Conservation (phyloP, 495 filamentous ascomycete species). For the Aspergillus olivimuriae region DNA sequence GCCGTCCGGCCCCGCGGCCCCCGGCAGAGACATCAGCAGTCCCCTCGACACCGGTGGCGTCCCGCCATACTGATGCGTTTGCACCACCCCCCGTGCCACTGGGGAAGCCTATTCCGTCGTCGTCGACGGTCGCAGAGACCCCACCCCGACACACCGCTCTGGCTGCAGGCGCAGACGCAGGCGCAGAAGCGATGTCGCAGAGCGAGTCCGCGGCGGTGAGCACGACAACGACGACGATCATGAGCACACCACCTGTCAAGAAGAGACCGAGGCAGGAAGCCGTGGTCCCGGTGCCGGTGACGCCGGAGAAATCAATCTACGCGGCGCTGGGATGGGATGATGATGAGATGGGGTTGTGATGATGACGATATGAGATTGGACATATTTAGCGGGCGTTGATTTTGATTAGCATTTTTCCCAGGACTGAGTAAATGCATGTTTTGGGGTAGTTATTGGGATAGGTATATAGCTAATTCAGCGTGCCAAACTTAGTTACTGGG, state of each 20-base stretch:
- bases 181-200: too few relatives aligned
- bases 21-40: slow-evolving; percentile 15
- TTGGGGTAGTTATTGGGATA: too few relatives aligned
- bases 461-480: not conserved
- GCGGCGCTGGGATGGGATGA: slow-evolving; percentile 74
- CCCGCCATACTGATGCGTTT: slow-evolving; percentile 17
- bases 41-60: slow-evolving; percentile 30
- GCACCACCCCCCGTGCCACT: not conserved
- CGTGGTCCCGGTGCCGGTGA: slow-evolving; percentile 21
- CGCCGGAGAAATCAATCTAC: slow-evolving; percentile 55
- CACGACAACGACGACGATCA: not conserved
- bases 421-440: too few relatives aligned
- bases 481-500: too few relatives aligned
- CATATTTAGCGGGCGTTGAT: slow-evolving; percentile 2
- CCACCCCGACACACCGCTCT: slow-evolving; percentile 37
- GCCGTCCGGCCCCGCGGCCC: slow-evolving; percentile 31
- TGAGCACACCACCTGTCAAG: slow-evolving; percentile 11
- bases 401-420: too few relatives aligned
- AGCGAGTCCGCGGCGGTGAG: not conserved
- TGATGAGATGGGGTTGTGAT: slow-evolving; percentile 25
- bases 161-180: slow-evolving; percentile 12
- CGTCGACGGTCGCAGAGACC: slow-evolving; percentile 34
- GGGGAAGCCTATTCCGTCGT: not conserved
- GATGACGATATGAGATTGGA: slow-evolving; percentile 2
- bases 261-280: not conserved